Base-by-base conservation (phyloP, 2,329 filamentous ascomycete species). In the Trichoderma sp. region DNA sequence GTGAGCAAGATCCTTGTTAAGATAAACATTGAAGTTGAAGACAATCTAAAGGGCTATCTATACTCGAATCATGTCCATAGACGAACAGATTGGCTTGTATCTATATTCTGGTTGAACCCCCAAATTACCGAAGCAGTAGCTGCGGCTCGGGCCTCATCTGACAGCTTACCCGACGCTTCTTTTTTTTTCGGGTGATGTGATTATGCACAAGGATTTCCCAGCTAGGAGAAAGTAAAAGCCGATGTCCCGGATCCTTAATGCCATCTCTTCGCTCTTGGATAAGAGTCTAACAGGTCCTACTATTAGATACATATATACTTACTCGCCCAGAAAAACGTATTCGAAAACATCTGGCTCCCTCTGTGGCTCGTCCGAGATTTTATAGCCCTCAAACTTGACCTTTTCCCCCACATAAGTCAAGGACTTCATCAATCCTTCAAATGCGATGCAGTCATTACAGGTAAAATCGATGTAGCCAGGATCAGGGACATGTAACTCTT, bases 311-410 rank as follows among this genome's bases (percentile, higher is more conserved):
- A 32, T 11, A 32, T 32, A 0, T 32, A 32, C 32, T 10, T 32
- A 32, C 32, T 32, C 32, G 5, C 5, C 32, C 32, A 34, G 1
- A 14, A 34, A 34, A 13, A 34, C 32, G 32, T 34, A 34, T 16
- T 16, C 14, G n/a, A 3, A 26, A 10, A 5, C 8, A 18, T 43
- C 61, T 14, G 49, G 49, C 34, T 56, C 3, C 34, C 3, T 26
- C 1, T 18, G 49, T 30, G 59, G 11, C 49, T 30, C 11, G 43
- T 65, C 59, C 18, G 61, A 32, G 11, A 63, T 24, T 66, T 59
- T 68, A 18, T 56, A 49, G 24, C 66, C 66, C 7, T 7, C 14
- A n/a, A 68, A 68, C 18, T 28, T 7, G 13, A 68, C 34, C 21
- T 68, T 56, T 0, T 11, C 8, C 8, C 28, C 56, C 11, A 68